These are phyloP conservation scores for Naganishia sp. DNA, from an alignment of 1,284 basidiomycete species.

Conservation along the genomic window DNA sequence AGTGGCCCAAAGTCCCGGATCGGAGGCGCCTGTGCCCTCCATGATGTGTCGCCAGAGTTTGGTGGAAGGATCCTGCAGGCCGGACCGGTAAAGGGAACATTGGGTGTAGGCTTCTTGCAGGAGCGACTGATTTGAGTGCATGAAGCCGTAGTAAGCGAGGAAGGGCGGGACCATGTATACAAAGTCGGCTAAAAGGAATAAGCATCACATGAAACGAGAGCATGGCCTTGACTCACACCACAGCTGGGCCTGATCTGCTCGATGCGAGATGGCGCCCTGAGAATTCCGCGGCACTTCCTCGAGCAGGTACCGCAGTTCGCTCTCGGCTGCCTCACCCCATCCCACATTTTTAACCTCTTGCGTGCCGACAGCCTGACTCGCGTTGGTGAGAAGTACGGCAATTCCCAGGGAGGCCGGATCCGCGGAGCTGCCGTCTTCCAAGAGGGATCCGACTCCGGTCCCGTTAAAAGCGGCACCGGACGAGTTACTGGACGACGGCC, in stretches of 20 bases:
- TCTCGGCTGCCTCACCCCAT: slow-evolving; percentile 67
- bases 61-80: slow-evolving; percentile 42
- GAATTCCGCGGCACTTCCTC: slow-evolving; percentile 60
- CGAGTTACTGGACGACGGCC: slow-evolving; percentile 53
- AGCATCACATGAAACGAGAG: too few relatives aligned
- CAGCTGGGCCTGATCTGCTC: slow-evolving; percentile 41
- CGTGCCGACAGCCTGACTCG: slow-evolving; percentile 36
- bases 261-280: slow-evolving; percentile 52
- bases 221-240: slow-evolving; percentile 49
- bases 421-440: slow-evolving; percentile 64
- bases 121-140: slow-evolving; percentile 67
- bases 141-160: slow-evolving; percentile 80
- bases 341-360: slow-evolving; percentile 54
- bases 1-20: slow-evolving; percentile 50
- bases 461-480: slow-evolving; percentile 57
- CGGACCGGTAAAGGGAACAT: slow-evolving; percentile 70
- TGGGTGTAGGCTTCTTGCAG: slow-evolving; percentile 74
- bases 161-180: slow-evolving; percentile 92
- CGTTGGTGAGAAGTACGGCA: slow-evolving; percentile 68
- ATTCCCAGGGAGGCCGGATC: slow-evolving; percentile 82
- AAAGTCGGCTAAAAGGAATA: slow-evolving; percentile 57
- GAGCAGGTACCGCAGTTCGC: slow-evolving; percentile 72
- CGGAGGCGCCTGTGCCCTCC: slow-evolving; percentile 43
- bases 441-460: slow-evolving; percentile 57
- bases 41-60: slow-evolving; percentile 53